Base-by-base conservation (phyloP, 1,284 basidiomycete species). In the Violaceomyces palustris region DNA sequence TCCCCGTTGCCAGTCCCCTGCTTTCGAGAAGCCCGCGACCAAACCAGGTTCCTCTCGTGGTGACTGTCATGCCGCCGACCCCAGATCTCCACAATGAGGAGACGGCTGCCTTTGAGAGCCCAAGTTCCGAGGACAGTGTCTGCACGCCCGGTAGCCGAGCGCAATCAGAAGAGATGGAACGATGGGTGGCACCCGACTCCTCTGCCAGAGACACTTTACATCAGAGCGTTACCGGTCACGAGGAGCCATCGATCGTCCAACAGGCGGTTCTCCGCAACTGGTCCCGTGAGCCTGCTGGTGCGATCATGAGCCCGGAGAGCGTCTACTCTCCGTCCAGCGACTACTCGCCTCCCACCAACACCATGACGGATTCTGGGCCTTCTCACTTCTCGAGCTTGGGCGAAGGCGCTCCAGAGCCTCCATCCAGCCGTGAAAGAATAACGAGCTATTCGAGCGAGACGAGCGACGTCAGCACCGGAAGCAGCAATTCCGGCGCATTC, bases 1-100 rank as follows among this genome's bases (percentile, higher is more conserved):
- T 58, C 1, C 49, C 48, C 4, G 52, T 64, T 11, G 49, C 51
- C 10, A 64, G 62, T 31, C 62, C 62, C 1, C 40, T 64, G 38
- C 42, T 55, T 23, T 39, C 40, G 4, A 46, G 40, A 12, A 64
- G 59, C 30, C 55, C 62, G 11, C 46, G 41, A 7, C 24, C 50
- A 39, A 37, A 29, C 6, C 43, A 37, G 4, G 48, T 51, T 22
- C 47, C 52, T 33, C 51, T 60, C 10, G 51, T 67, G 2, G 64
- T 67, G 39, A 65, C 61, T 36, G 57, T 67, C 34, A 67, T 67
- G 64, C 64, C 64, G 17, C 64, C 64, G 1, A 67, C 62, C 9
- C 64, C 64, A 1, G 64, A 65, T 25, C 52, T 65, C n/a, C 48
- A 30, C 18, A 39, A 23, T 4, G 49, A 41, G 18, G 35, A 32